A percentile compares a stretch with the other conserved stretches of the same genome.
Conservation (phyloP, 768 basidiomycete species). For the Lentinula boryana region DNA sequence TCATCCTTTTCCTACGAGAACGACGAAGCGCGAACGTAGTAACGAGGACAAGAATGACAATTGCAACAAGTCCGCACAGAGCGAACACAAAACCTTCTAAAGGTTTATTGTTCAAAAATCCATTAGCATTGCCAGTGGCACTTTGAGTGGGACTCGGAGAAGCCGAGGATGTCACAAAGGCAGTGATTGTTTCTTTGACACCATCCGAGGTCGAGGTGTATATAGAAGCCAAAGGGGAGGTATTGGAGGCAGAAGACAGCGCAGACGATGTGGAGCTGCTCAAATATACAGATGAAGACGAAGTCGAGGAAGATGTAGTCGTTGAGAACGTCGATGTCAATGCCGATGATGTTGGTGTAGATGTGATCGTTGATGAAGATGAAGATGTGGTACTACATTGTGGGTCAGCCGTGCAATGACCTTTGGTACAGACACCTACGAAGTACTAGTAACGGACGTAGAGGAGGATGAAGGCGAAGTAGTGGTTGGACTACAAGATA, state of each 20-base stretch:
- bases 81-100: conserved; percentile 56
- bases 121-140: conserved; percentile 11
- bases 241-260: conserved; percentile 10
- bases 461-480: background rate
- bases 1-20: conserved; percentile 33
- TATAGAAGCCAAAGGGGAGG: conserved; percentile 11
- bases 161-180: conserved; percentile 20
- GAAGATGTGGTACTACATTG: background rate
- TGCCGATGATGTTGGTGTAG: background rate
- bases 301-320: background rate
- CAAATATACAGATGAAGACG: background rate
- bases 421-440: background rate
- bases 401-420: background rate
- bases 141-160: conserved; percentile 14
- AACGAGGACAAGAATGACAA: conserved; percentile 38
- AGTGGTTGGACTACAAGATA: background rate
- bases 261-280: conserved; percentile 8
- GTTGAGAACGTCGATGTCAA: background rate
- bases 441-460: background rate
- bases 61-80: conserved; percentile 40
- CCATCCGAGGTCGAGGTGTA: conserved; percentile 12
- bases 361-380: background rate
- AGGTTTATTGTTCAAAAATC: conserved; percentile 63
- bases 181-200: conserved; percentile 23
- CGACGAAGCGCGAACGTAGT: conserved; percentile 45